Conservation (phyloP, 2,329 filamentous ascomycete species). For the Hirsutella rhossiliensis region DNA sequence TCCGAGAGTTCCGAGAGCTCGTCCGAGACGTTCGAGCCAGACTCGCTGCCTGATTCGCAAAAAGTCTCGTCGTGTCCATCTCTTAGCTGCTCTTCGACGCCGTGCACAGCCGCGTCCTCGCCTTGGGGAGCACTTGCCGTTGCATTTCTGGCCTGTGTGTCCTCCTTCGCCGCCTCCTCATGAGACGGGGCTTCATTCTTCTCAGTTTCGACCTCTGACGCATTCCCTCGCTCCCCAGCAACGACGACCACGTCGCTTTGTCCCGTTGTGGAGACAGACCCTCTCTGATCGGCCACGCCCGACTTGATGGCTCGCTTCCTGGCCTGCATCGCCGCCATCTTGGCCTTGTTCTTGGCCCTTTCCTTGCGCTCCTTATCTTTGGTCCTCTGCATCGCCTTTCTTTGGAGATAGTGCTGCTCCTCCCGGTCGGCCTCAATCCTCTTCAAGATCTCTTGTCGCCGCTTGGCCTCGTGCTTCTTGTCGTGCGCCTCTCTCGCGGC, state of each 20-base stretch:
- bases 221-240: too few relatives aligned
- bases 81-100: neutral
- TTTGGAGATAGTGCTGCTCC: conserved; percentile 21
- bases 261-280: too few relatives aligned
- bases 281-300: too few relatives aligned
- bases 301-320: too few relatives aligned
- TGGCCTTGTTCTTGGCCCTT: conserved; percentile 65
- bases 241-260: too few relatives aligned
- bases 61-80: neutral
- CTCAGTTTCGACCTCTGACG: too few relatives aligned
- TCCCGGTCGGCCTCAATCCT: conserved; percentile 30
- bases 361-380: too few relatives aligned
- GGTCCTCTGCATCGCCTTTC: too few relatives aligned
- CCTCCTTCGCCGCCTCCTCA: neutral
- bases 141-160: neutral
- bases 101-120: neutral
- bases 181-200: too few relatives aligned
- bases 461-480: conserved; percentile 26
- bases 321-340: too few relatives aligned
- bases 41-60: conserved; percentile 12
- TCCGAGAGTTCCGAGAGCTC: conserved; percentile 27
- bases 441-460: conserved; percentile 20
- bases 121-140: neutral
- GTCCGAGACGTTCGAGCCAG: conserved; percentile 9
- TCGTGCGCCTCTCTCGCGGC: conserved; percentile 31